Evolutionary conservation across 1,284 basidiomycete genomes (phyloP).

Genomic region (Athelia psychrophila): DNA sequence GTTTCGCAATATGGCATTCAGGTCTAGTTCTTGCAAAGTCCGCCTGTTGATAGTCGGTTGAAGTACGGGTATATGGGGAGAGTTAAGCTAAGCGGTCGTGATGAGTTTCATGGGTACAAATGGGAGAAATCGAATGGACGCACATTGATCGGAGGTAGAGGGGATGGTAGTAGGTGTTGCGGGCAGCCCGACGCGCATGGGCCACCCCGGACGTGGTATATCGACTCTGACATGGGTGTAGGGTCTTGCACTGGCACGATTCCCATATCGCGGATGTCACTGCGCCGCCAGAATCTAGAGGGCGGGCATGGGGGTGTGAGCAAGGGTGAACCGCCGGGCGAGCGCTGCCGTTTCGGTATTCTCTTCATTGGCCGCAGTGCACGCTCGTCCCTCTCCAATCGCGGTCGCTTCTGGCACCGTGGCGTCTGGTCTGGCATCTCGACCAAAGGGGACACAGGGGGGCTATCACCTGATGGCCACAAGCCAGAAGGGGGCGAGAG

Average conservation of each 20-base stretch:
- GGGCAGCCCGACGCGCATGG: slow-evolving; percentile 21
- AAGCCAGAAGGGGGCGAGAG: not conserved
- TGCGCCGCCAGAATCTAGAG: slow-evolving; percentile 34
- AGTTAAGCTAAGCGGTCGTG: slow-evolving; percentile 13
- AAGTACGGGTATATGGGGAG: slow-evolving; percentile 62
- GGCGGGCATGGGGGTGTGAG: slow-evolving; percentile 24
- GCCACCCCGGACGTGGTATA: slow-evolving; percentile 26
- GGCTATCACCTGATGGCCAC: not conserved
- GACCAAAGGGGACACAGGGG: not conserved
- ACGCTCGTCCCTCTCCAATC: not conserved
- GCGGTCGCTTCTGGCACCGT: not conserved
- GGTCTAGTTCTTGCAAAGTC: slow-evolving; percentile 83
- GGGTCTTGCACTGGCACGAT: slow-evolving; percentile 45
- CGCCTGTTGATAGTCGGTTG: slow-evolving; percentile 81
- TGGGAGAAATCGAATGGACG: not conserved
- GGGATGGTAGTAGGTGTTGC: slow-evolving; percentile 22
- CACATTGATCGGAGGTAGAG: slow-evolving; percentile 15
- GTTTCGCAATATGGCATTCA: slow-evolving; percentile 83
- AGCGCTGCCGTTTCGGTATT: not conserved
- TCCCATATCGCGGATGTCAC: slow-evolving; percentile 49
- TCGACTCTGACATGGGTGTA: slow-evolving; percentile 42
- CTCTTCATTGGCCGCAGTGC: not conserved
- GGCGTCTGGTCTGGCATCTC: not conserved
- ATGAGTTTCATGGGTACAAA: not conserved
- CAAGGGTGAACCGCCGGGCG: slow-evolving; percentile 19